These are phyloP conservation scores for Eucalyptus pauciflora DNA, from an alignment of 345 rosid species.

Conservation along the genomic window DNA sequence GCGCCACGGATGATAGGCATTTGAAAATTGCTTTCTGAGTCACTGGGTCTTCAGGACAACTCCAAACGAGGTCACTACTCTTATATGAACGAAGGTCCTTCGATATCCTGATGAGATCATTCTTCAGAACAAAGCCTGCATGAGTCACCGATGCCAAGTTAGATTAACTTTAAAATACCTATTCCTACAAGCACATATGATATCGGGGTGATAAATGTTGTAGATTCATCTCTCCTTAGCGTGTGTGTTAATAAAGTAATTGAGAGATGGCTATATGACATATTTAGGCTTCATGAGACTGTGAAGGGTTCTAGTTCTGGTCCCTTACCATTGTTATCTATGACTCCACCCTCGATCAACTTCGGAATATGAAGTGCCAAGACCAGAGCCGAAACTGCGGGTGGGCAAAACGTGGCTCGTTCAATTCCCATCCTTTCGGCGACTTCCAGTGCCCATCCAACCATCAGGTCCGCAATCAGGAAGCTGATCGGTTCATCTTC, in stretches of 20 bases:
- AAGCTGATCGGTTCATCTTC: neutral
- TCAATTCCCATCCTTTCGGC: constrained; percentile 2
- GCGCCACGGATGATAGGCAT: neutral
- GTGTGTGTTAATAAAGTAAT: neutral
- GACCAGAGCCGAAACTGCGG: constrained; percentile 1
- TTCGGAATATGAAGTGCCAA: neutral
- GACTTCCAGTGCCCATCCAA: constrained; percentile 8
- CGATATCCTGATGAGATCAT: neutral
- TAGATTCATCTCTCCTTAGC: neutral
- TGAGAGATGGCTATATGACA: neutral
- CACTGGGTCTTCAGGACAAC: neutral
- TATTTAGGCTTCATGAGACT: neutral
- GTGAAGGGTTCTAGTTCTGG: neutral
- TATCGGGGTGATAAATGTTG: neutral
- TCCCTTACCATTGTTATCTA: constrained; percentile 2
- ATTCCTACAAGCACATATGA: neutral
- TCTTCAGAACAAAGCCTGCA: neutral
- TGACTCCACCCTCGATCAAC: constrained; percentile 7
- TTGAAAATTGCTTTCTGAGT: neutral
- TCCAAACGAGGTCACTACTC: neutral
- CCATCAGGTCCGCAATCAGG: neutral
- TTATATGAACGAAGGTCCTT: neutral
- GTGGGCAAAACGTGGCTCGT: neutral
- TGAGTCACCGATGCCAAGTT: neutral
- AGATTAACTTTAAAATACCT: neutral